These are phyloP conservation scores for Tetrapisispora pingtungensis DNA, from an alignment of 805 yeast species.

Conservation along the genomic window DNA sequence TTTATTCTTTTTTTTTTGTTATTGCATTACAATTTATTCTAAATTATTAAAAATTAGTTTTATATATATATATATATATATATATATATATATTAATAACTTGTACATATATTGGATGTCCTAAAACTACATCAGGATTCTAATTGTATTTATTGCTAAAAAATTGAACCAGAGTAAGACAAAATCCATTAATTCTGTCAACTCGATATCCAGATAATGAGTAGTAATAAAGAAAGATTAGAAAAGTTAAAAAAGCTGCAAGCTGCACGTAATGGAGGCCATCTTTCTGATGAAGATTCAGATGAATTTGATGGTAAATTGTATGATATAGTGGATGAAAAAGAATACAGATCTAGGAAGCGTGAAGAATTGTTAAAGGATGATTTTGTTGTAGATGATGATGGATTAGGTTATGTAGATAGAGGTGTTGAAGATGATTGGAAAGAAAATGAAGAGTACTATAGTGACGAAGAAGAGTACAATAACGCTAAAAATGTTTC, in stretches of 20 bases:
- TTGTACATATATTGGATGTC: no score
- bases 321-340: slow-evolving; percentile 84
- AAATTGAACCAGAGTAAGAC: no score
- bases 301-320: slow-evolving; percentile 40
- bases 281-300: slow-evolving; percentile 9
- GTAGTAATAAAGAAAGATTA: slow-evolving; percentile 36
- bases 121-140: no score
- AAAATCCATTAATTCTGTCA: no score
- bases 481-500: slow-evolving; percentile 12
- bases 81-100: no score
- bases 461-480: slow-evolving; percentile 44
- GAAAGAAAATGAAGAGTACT: slow-evolving; percentile 38
- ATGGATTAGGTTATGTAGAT: slow-evolving; percentile 89
- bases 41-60: no score
- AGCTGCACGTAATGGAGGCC: slow-evolving; percentile 38
- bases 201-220: slow-evolving; percentile 19
- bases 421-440: slow-evolving; percentile 81
- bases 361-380: slow-evolving; percentile 75
- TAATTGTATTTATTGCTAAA: no score
- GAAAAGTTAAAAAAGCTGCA: slow-evolving; percentile 46
- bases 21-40: no score
- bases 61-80: no score
- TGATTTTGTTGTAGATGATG: slow-evolving; percentile 90
- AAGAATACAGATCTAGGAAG: slow-evolving; percentile 62
- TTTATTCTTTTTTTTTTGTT: no score